Percentiles rank a stretch among this genome's conserved stretches.
These are phyloP conservation scores for Ustilago shanxiensis DNA, from an alignment of 1,284 basidiomycete genomes.

Conservation along the genomic window DNA sequence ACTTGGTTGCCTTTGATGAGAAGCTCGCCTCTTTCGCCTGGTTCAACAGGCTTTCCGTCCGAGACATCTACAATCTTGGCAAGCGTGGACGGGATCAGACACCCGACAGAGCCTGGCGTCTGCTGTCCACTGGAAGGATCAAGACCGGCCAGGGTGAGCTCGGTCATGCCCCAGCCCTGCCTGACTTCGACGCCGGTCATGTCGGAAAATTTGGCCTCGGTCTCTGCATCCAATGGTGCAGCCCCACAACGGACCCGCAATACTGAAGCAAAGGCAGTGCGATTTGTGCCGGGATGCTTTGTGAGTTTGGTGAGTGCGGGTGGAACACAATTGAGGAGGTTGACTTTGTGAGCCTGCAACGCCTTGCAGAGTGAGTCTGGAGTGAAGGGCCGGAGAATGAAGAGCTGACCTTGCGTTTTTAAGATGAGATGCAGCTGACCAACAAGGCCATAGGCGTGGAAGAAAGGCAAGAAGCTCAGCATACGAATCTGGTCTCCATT, in stretches of 20 bases:
- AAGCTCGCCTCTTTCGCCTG: conserved; percentile 49
- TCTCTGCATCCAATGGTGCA: conserved; percentile 47
- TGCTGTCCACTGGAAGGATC: conserved; percentile 29
- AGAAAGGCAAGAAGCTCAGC: conserved; percentile 54
- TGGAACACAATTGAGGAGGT: conserved; percentile 39
- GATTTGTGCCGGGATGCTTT: conserved; percentile 27
- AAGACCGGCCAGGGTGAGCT: conserved; percentile 48
- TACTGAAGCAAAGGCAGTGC: conserved; percentile 26
- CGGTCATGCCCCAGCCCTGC: conserved; percentile 59
- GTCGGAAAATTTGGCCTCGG: conserved; percentile 25
- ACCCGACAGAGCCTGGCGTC: conserved; percentile 41
- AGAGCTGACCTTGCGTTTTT: conserved; percentile 18
- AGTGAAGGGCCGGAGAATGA: conserved; percentile 39
- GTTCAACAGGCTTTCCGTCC: conserved; percentile 24
- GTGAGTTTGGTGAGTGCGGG: conserved; percentile 40
- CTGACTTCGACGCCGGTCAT: conserved; percentile 39
- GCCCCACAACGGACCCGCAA: conserved; percentile 37
- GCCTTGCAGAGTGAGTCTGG: conserved; percentile 37
- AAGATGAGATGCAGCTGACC: conserved; percentile 32
- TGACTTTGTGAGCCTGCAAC: conserved; percentile 27
- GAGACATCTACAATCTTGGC: conserved; percentile 42
- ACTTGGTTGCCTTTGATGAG: conserved; percentile 49
- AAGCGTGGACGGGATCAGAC: conserved; percentile 36
- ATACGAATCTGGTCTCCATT: conserved; percentile 12
- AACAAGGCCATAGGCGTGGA: conserved; percentile 47